phyloP scores from a whole-genome alignment of 2,329 filamentous ascomycete genomes.

The Ophiocordyceps robertsii region DNA sequence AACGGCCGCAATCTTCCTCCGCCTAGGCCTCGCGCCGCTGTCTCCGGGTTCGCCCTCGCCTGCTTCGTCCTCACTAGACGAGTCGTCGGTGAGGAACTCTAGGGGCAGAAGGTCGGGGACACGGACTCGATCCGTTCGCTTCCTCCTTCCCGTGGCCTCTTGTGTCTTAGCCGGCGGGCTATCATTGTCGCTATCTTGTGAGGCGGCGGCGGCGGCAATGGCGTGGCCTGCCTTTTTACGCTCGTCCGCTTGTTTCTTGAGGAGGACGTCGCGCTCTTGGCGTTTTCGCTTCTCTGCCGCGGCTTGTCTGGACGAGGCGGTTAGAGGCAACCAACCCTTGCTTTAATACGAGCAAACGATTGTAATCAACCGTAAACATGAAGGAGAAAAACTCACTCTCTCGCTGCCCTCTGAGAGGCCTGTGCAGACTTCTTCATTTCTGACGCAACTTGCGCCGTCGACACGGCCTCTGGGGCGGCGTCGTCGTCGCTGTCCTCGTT shows the following conservation, averaged over 20 bases:
- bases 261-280: slow-evolving; percentile 36
- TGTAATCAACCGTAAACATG: neutral
- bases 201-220: slow-evolving; percentile 10
- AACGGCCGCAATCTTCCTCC: slow-evolving; percentile 28
- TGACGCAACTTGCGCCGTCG: slow-evolving; percentile 33
- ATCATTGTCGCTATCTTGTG: slow-evolving; percentile 6
- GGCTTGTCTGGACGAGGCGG: slow-evolving; percentile 25
- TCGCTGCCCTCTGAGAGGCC: slow-evolving; percentile 33
- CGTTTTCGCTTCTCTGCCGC: slow-evolving; percentile 40
- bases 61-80: slow-evolving; percentile 28
- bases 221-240: slow-evolving; percentile 24
- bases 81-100: slow-evolving; percentile 41
- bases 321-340: neutral
- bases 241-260: slow-evolving; percentile 41
- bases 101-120: slow-evolving; percentile 35
- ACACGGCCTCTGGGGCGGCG: slow-evolving; percentile 46
- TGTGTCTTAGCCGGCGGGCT: neutral
- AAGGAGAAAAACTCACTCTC: slow-evolving; percentile 27
- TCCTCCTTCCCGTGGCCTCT: slow-evolving; percentile 4
- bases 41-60: slow-evolving; percentile 13
- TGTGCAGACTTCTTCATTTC: slow-evolving; percentile 31
- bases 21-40: slow-evolving; percentile 19
- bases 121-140: slow-evolving; percentile 18
- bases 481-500: slow-evolving; percentile 36
- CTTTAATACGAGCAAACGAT: neutral